These are phyloP conservation scores for Colletotrichum sojae DNA, from an alignment of 2,329 filamentous ascomycete species.

Conservation along the genomic window DNA sequence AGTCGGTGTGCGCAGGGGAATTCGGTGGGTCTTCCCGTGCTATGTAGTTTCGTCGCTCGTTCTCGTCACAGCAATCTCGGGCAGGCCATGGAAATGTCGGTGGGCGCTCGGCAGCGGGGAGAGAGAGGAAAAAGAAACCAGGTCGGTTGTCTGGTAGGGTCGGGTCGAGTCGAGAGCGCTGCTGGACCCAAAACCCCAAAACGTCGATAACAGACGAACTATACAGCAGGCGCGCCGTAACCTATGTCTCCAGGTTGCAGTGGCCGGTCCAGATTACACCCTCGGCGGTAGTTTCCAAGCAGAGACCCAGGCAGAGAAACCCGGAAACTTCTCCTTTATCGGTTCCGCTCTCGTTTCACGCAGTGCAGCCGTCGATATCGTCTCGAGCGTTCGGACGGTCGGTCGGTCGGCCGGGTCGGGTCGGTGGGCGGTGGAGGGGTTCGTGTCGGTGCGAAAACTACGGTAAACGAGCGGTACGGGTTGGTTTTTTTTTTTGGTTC, in stretches of 20 bases:
- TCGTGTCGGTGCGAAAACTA: slow-evolving; percentile 13
- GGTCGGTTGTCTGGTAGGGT: not conserved
- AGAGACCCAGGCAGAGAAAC: not conserved
- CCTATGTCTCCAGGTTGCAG: not conserved
- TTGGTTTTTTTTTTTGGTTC: slow-evolving; percentile 5
- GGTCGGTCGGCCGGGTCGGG: slow-evolving; percentile 15
- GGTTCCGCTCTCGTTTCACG: not conserved
- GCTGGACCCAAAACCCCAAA: slow-evolving; percentile 5
- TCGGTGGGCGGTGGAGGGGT: slow-evolving; percentile 33
- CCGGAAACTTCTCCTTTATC: not conserved
- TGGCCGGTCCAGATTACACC: not conserved
- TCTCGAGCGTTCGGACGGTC: slow-evolving; percentile 25
- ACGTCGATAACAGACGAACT: slow-evolving; percentile 18
- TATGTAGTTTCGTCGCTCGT: no score
- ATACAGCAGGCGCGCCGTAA: not conserved
- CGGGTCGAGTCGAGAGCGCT: slow-evolving; percentile 19
- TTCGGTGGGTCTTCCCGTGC: not conserved
- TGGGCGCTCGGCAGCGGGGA: slow-evolving; percentile 11
- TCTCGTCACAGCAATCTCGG: not conserved
- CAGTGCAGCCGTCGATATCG: slow-evolving; percentile 15
- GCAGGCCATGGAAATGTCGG: slow-evolving; percentile 12
- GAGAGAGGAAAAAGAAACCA: slow-evolving; percentile 15
- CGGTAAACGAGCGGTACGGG: slow-evolving; percentile 32
- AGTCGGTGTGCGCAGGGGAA: slow-evolving; percentile 17
- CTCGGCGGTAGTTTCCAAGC: not conserved